Evolutionary conservation across 305 asterid genomes (phyloP).

Genomic region (Ajuga reptans): DNA sequence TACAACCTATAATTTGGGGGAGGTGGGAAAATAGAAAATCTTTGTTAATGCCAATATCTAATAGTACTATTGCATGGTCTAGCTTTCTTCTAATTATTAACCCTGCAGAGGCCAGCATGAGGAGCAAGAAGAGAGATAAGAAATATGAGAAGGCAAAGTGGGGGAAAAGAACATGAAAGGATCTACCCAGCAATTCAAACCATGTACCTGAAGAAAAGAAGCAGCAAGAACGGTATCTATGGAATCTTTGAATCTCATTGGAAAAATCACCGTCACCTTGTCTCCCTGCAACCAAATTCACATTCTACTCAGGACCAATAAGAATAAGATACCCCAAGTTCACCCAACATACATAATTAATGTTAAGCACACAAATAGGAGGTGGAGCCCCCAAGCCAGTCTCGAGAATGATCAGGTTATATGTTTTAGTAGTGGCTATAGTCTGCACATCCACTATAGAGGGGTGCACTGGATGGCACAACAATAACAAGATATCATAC

Average conservation of each 20-base stretch:
- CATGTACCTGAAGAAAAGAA: constrained; percentile 78
- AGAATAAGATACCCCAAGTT: not conserved
- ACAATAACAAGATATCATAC: not conserved
- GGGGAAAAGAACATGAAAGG: not conserved
- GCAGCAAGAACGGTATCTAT: constrained; percentile 80
- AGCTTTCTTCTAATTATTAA: not conserved
- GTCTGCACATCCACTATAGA: not conserved
- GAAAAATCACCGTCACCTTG: constrained; percentile 65
- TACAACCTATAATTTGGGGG: not conserved
- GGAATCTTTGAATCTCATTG: constrained; percentile 88
- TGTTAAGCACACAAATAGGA: constrained; percentile 13
- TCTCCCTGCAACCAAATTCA: constrained; percentile 51
- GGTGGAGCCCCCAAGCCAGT: constrained; percentile 5
- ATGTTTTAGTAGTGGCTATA: not conserved
- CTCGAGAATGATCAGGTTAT: not conserved
- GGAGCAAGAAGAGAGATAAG: not conserved
- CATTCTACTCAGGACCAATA: constrained; percentile 21
- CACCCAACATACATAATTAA: not conserved
- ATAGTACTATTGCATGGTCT: not conserved
- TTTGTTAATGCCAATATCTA: not conserved
- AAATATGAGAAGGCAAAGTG: not conserved
- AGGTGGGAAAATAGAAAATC: not conserved
- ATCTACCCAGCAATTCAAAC: not conserved
- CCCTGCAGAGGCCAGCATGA: not conserved
- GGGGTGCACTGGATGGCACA: not conserved